Evolutionary conservation across 2,329 filamentous ascomycete genomes (phyloP), one percentile per base, ranked within the genome.

Genomic region (Ceratocystis cubensis): DNA sequence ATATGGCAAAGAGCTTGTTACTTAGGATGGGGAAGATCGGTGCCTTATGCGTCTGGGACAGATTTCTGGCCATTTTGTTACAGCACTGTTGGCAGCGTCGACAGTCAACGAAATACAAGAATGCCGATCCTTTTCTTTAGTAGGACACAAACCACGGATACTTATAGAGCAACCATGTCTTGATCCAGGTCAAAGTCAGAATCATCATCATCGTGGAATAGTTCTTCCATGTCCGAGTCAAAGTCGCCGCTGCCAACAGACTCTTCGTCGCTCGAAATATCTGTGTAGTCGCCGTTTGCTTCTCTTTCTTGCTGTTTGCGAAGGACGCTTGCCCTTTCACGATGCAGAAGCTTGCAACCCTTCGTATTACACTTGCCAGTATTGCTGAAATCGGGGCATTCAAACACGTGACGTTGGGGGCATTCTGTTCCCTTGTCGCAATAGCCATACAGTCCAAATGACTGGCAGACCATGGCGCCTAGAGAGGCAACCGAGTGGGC

Each of bases 321-420:
- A 72, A 87, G 81, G 74, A 87, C 80, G 79, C 89, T 91, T 74
- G 91, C 91, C 76, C 89, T 86, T 78, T 94, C 89, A 74, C 93
- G 85, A 77, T 99, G 94, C 68, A 86, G 88, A 65, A 96, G 82
- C 74, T 88, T 88, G 80, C 93, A 97, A 70, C 87, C 86, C 76
- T 87, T 85, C 74, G 83, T 85, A 74, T 85, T 86, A 83, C 94
- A 99, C 69, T 81, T 80, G 72, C 93, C 93, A 69, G 84, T 90
- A 77, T 96, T 96, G 82, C 90, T 89, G 79, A 95, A 96, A 75
- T 96, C 89, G 69, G 94, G 93, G 76, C 94, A 97, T 76, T 97
- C 93, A 77, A 88, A 88, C 67, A 93, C 88, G 78, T 99, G 94
- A 69, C 91, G 88, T 70, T 94, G 85, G 68, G 84, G 77, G 76